Evolutionary conservation across 352 stramenopile genomes (phyloP), one percentile per base, ranked within the genome.

Genomic region (Elongisporangium undulatum): DNA sequence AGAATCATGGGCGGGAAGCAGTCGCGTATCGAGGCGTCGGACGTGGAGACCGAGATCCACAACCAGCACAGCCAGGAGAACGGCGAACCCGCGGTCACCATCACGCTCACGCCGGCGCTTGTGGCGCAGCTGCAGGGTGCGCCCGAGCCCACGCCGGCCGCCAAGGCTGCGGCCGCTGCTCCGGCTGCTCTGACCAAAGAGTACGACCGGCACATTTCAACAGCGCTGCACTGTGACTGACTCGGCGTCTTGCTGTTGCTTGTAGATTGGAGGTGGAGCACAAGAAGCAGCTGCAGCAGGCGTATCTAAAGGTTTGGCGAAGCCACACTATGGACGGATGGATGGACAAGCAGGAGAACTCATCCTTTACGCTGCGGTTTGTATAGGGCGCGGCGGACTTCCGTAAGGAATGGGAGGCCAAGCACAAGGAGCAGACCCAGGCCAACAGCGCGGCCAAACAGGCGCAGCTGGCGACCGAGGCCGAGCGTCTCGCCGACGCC

Each of bases 261-360:
- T 48, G 15, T 20, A 92, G 82, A 34, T 76, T 88, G 62, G 70
- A 90, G n/a, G 71, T 59, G 20, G 64, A 64, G 48, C 65, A 89
- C 22, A 89, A 94, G 62, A 84, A 90, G 68, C 79, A 90, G 61
- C 58, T 90, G 55, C 82, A 89, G 69, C 64, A 89, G 59, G 85
- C 85, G 51, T 94, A 94, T 62, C 39, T 69, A 41, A 90, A 90
- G 80, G 84, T 89, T 26, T 49, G 53, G 19, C 17, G 5, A n/a
- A n/a, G n/a, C n/a, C n/a, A n/a, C n/a, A n/a, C 13, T 0, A 17
- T 4, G 5, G 29, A 19, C 16, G 52, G 38, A n/a, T 45, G 24
- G 12, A 38, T 19, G 23, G 23, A 4, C 26, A 56, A 24, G 34
- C 4, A 49, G 62, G 20, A 55, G 16, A 51, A 24, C 29, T 49